Base-by-base conservation (phyloP, 805 yeast genomes). In the Candida silvicultrix region DNA sequence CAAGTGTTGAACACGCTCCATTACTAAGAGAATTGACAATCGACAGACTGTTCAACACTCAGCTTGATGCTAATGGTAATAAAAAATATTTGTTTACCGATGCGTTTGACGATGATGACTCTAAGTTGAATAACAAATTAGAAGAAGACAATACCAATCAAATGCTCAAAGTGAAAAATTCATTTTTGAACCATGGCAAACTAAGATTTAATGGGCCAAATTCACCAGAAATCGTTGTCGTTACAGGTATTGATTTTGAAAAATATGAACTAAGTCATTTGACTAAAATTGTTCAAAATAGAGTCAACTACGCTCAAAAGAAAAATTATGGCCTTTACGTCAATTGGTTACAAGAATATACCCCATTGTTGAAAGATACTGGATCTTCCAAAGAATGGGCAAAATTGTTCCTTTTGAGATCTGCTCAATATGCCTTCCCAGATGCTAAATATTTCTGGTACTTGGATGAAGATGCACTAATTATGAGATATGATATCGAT, bases 361-460 rank as follows among this genome's bases (percentile, higher is more conserved):
- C 78, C 16, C 90, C 92, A 8, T 54, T 73, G 15, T 55, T 83
- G 46, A 72, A 77, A 45, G 71, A 72, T 34, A 63, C 73, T 55
- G 65, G 69, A 48, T 63, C 66, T 50, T 65, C 79, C 52, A 68
- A 68, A 46, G 66, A 71, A 25, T 86, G 95, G 94, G 75, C 80
- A 29, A 78, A 82, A 52, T 58, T 83, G 25, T 75, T 77, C 46
- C 63, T 82, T 37, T 63, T 88, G 60, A 75, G 95, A 49, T 94
- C 90, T 38, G 97, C 98, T n/a, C 81, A 92, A 83, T 79, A 78
- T 62, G 94, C 96, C 0, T 89, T 89, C 70, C 98, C 98, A 1
- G 71, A 82, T 41, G 85, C 97, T n/a, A 80, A 87, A 62, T 85
- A 88, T 72, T 83, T 90, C 59, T 87, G 97, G 94, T 90, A 81